These are phyloP conservation scores for Xylaria sp. DNA, from an alignment of 2,329 filamentous ascomycete species.

Conservation along the genomic window DNA sequence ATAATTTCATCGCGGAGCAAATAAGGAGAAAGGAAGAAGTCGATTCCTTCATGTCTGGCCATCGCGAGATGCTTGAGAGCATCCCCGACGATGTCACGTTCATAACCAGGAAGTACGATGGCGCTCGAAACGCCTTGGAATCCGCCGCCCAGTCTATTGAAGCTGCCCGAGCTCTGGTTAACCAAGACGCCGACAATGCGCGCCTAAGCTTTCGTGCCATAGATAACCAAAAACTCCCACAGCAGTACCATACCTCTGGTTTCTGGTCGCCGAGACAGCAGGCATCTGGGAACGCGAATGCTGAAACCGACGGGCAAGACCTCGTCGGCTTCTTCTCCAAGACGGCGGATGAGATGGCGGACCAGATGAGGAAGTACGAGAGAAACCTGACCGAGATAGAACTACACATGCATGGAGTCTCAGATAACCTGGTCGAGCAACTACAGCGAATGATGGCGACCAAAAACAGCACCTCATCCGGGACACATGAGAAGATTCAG, in stretches of 20 bases:
- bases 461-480: slow-evolving; percentile 44
- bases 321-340: slow-evolving; percentile 68
- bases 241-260: slow-evolving; percentile 55
- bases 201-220: slow-evolving; percentile 52
- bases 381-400: slow-evolving; percentile 68
- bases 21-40: slow-evolving; percentile 80
- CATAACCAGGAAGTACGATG: slow-evolving; percentile 52
- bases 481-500: slow-evolving; percentile 52
- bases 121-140: slow-evolving; percentile 48
- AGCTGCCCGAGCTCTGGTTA: slow-evolving; percentile 48
- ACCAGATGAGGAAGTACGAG: slow-evolving; percentile 62
- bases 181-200: slow-evolving; percentile 49
- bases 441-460: slow-evolving; percentile 58
- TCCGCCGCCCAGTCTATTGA: slow-evolving; percentile 51
- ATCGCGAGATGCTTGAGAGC: slow-evolving; percentile 58
- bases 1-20: slow-evolving; percentile 79
- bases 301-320: slow-evolving; percentile 60
- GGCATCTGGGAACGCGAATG: slow-evolving; percentile 49
- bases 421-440: slow-evolving; percentile 63
- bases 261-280: slow-evolving; percentile 49
- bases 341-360: slow-evolving; percentile 65
- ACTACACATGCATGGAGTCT: slow-evolving; percentile 67
- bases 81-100: slow-evolving; percentile 53
- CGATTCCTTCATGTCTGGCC: slow-evolving; percentile 67
- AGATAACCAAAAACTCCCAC: slow-evolving; percentile 54